Base-by-base conservation (phyloP, 2,329 filamentous ascomycete species). In the Arthrobotrys entomopaga region DNA sequence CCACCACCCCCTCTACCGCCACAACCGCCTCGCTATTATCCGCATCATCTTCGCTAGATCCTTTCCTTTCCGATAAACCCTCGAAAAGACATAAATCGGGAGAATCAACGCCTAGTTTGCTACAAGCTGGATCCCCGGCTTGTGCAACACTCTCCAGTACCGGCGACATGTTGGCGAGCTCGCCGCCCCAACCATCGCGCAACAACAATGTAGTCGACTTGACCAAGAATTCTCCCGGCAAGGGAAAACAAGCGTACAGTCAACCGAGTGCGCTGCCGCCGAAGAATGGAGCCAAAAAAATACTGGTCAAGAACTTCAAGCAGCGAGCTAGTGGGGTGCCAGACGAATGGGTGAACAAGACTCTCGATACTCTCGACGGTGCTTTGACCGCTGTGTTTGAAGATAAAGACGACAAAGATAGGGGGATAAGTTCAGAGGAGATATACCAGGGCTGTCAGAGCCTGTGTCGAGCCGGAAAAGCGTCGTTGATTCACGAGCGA, bases 221-320 rank as follows among this genome's bases (percentile, higher is more conserved):
- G 22, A 74, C 70, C 4, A 50, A 26, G 13, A 64, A 29, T 11
- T 61, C 70, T 2, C 63, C 63, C 11, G 38, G 42, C 1, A 67
- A 64, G 22, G 20, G 56, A 0, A 74, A 66, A 34, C 56, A 46
- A 52, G 52, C 63, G 49, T 73, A 66, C 57, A 19, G 49, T 11
- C 69, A 73, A 49, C 70, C 70, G 0, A 64, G 57, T 20, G 70
- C 63, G 22, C 48, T 74, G 26, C 70, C 70, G 24, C 70, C 71
- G 10, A 69, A 56, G 19, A 75, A 75, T 20, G 71, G 64, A 1
- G 65, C 92, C 19, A 93, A 90, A 84, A 93, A 90, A 82, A 86
- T 99, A 52, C 87, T 94, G n/a, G 91, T 99, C 79, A 97, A 97
- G 86, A 98, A 97, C 80, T 86, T 97, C 76, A 88, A 90, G 71